Base-by-base conservation (phyloP, 495 filamentous ascomycete genomes). In the Clohesyomyces aquaticus region DNA sequence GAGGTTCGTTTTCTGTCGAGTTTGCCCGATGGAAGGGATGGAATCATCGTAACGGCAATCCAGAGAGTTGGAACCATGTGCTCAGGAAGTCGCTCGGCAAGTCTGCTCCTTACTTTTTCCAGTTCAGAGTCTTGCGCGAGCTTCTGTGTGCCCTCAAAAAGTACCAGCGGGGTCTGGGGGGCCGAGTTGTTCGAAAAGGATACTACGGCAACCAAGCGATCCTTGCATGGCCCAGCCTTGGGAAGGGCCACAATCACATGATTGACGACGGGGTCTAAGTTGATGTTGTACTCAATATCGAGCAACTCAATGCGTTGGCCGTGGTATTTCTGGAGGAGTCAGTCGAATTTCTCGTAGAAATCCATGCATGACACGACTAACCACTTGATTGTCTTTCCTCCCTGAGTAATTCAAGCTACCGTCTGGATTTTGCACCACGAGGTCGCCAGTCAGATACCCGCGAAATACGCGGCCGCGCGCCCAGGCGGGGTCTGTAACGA, bases 291-390 rank as follows among this genome's bases (percentile, higher is more conserved):
- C 32, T 72, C 66, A 47, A 72, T 69, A 29, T 72, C 70, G 1
- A 59, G 60, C 14, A 70, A 61, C 45, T 70, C 70, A 11, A 72
- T 54, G n/a, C 70, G 67, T 42, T 72, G 70, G 2, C 70, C 67
- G 23, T 70, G 63, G 43, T 64, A 56, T 61, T 70, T 72, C 63
- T 63, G 18, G 18, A 27, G 35, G 1, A 4, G 11, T 26, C 1
- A 45, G 45, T 46, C 22, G 35, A 29, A 3, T 18, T 46, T 1
- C 12, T n/a, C 16, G 35, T 2, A 27, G 2, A 2, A 18, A 12
- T 4, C 4, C 25, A 4, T 42, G 22, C 3, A 22, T n/a, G 11
- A 3, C 21, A 10, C 19, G 48, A 56, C 63, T 27, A 42, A 61
- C 63, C 23, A 71, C 68, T 58, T 71, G 68, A 22, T 29, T 71